phyloP scores from a whole-genome alignment of 2,329 filamentous ascomycete genomes.

The Colletotrichum musicola region DNA sequence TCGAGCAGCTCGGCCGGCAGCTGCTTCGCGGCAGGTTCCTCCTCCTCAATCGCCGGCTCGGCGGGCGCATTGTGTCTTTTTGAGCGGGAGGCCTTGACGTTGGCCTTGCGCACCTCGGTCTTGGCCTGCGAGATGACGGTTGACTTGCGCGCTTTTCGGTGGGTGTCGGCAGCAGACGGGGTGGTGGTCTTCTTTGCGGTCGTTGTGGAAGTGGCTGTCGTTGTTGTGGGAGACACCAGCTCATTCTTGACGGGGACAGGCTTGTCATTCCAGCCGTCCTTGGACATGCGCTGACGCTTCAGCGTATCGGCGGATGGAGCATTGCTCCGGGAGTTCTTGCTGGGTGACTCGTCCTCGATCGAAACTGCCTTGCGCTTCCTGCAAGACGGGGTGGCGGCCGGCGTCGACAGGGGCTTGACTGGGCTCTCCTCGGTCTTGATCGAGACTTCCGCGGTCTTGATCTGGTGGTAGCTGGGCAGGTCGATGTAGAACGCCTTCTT shows the following conservation, averaged over 20 bases:
- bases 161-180: slow-evolving; percentile 5
- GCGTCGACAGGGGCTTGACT: slow-evolving; percentile 9
- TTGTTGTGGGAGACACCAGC: neutral
- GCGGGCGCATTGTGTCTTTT: slow-evolving; percentile 36
- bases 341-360: slow-evolving; percentile 25
- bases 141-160: slow-evolving; percentile 46
- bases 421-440: slow-evolving; percentile 29
- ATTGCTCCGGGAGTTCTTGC: neutral
- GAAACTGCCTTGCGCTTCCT: slow-evolving; percentile 37
- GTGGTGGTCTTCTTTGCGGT: slow-evolving; percentile 19
- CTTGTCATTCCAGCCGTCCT: slow-evolving; percentile 31
- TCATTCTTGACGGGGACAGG: slow-evolving; percentile 36
- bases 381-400: slow-evolving; percentile 7
- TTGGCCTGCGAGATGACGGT: slow-evolving; percentile 46
- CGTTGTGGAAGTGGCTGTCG: slow-evolving; percentile 1
- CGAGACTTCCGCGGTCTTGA: slow-evolving; percentile 22
- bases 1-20: slow-evolving; percentile 69
- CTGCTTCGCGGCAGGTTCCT: slow-evolving; percentile 46
- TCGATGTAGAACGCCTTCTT: slow-evolving; percentile 38
- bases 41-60: slow-evolving; percentile 42
- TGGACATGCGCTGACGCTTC: slow-evolving; percentile 37
- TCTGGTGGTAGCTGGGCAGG: slow-evolving; percentile 27
- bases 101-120: slow-evolving; percentile 44
- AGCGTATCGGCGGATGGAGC: slow-evolving; percentile 4
- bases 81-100: slow-evolving; percentile 33